Conservation (phyloP, 208 protist species). For the Crithidia sp. region DNA sequence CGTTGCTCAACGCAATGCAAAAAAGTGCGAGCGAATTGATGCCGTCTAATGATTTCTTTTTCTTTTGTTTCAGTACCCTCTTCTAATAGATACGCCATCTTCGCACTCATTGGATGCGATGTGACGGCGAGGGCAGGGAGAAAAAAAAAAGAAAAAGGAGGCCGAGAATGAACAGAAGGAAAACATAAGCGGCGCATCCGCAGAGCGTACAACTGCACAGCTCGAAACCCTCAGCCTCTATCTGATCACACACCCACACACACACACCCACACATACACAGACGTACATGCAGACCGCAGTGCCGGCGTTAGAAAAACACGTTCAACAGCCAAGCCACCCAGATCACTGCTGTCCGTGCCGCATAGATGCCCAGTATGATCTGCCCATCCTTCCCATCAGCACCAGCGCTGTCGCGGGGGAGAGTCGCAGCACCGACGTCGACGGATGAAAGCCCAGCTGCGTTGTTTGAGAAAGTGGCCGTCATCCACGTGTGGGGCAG, state of each 20-base stretch:
- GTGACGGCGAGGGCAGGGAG: background rate
- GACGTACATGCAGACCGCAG: too few relatives aligned
- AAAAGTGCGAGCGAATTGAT: too few relatives aligned
- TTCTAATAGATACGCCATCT: too few relatives aligned
- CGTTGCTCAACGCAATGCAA: too few relatives aligned
- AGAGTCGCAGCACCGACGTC: background rate
- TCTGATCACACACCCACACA: too few relatives aligned
- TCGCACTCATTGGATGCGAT: background rate
- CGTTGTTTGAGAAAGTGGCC: background rate
- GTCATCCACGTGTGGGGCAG: conserved; percentile 29
- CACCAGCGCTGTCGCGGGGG: background rate
- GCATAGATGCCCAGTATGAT: conserved; percentile 29
- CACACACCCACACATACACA: too few relatives aligned
- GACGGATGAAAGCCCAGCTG: background rate
- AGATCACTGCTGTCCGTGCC: conserved; percentile 34
- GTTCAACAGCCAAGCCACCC: conserved; percentile 35
- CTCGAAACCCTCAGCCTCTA: too few relatives aligned
- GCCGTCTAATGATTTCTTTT: too few relatives aligned
- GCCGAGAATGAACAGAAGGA: background rate
- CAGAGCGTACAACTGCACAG: background rate
- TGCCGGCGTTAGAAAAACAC: conserved; percentile 27
- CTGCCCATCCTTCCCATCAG: background rate
- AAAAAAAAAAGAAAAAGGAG: background rate
- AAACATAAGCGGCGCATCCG: background rate
- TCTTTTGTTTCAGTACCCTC: too few relatives aligned